Evolutionary conservation across 1,284 basidiomycete genomes (phyloP).

Genomic region (Papiliotrema nemorosa): DNA sequence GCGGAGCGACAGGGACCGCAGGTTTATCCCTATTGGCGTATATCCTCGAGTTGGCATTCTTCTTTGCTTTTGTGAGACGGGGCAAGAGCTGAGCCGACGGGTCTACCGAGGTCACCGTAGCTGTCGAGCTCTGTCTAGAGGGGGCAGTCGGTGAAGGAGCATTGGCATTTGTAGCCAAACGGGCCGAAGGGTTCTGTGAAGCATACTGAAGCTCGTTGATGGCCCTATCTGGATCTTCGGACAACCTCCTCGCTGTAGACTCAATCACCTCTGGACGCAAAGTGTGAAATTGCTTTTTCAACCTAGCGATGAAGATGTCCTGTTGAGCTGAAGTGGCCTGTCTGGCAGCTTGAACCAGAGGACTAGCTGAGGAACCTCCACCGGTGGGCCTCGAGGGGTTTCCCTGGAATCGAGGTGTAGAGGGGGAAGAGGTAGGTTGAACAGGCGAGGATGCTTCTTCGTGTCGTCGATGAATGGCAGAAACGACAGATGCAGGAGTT

Average conservation of each 20-base stretch:
- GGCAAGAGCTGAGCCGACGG: neutral
- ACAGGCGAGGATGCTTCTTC: neutral
- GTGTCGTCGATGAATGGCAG: neutral
- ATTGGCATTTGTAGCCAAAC: neutral
- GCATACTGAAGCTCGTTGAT: conserved; percentile 18
- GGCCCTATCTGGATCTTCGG: conserved; percentile 12
- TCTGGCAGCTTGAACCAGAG: conserved; percentile 11
- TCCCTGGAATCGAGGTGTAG: conserved; percentile 1
- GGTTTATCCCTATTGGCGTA: conserved; percentile 46
- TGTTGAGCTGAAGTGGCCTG: conserved; percentile 13
- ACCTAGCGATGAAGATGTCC: conserved; percentile 7
- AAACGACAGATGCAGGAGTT: conserved; percentile 5
- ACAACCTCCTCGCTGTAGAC: conserved; percentile 12
- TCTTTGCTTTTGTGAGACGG: conserved; percentile 15
- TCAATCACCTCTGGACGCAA: conserved; percentile 13
- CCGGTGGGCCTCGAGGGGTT: neutral
- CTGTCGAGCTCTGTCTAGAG: no score
- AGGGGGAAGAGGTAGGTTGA: conserved; percentile 1
- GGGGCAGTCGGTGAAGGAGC: neutral
- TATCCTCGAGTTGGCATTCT: conserved; percentile 47
- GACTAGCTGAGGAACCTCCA: neutral
- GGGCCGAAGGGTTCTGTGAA: neutral
- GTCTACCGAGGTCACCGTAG: conserved; percentile 2
- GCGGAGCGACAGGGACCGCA: neutral
- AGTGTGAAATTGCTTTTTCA: conserved; percentile 21